Conservation (phyloP, 805 yeast genomes). For the Kodamaea jinghongensis region DNA sequence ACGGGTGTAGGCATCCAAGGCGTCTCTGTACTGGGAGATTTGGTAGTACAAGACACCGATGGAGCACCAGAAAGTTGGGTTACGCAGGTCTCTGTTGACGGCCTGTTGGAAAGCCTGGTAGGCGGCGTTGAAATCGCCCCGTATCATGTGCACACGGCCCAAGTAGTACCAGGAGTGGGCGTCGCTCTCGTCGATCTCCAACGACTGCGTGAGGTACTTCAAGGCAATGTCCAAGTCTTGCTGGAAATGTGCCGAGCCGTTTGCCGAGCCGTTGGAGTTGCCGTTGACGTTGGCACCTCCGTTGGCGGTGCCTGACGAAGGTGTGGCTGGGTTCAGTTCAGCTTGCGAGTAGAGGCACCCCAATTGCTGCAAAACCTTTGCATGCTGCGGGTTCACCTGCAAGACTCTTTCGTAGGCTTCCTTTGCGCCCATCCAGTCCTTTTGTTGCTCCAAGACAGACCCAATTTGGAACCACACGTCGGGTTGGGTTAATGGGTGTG, state of each 20-base stretch:
- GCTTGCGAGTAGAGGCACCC: slow-evolving; percentile 89
- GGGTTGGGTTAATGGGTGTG: slow-evolving; percentile 91
- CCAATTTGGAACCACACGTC: slow-evolving; percentile 99
- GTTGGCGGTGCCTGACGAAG: slow-evolving; percentile 12
- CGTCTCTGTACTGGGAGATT: slow-evolving; percentile 93
- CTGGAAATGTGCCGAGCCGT: slow-evolving; percentile 47
- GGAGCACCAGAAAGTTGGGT: slow-evolving; percentile 97
- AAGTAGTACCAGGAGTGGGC: slow-evolving; percentile 97
- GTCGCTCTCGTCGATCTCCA: slow-evolving; percentile 85
- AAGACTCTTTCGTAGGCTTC: slow-evolving; percentile 95
- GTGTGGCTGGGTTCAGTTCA: slow-evolving; percentile 28
- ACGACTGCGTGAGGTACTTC: slow-evolving; percentile 75
- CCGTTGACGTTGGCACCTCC: slow-evolving; percentile 10
- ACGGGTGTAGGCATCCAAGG: slow-evolving; percentile 94
- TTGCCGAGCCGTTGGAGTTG: slow-evolving; percentile 5
- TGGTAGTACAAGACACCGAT: slow-evolving; percentile 96
- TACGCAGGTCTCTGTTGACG: slow-evolving; percentile 92
- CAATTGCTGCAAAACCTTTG: slow-evolving; percentile 92
- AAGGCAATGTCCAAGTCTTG: slow-evolving; percentile 80
- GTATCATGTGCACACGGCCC: slow-evolving; percentile 95
- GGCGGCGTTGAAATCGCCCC: slow-evolving; percentile 92
- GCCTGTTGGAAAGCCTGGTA: slow-evolving; percentile 99
- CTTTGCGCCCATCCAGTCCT: slow-evolving; percentile 86
- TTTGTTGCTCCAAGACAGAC: slow-evolving; percentile 88
- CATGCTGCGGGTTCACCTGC: slow-evolving; percentile 86